Base-by-base conservation (phyloP, 257 asterid genomes). In the Rehmannia glutinosa region DNA sequence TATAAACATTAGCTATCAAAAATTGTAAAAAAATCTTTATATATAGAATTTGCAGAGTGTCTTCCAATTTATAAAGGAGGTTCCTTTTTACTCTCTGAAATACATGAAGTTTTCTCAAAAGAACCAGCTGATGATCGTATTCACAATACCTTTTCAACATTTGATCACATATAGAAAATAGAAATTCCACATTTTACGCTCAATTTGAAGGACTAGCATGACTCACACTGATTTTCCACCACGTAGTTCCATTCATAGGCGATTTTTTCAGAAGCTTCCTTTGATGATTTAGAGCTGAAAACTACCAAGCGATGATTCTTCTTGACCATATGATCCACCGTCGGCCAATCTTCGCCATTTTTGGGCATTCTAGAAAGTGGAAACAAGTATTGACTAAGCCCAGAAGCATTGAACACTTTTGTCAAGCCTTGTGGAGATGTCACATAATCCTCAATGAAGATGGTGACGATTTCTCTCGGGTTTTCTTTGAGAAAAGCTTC, bases 191-290 rank as follows among this genome's bases (percentile, higher is more conserved):
- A 56, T 10, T 19, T 23, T 33, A 11, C 23, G 41, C 45, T 50
- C 12, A 4, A 58, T 19, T 43, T n/a, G 38, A 68, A 54, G 38
- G 64, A 62, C 23, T 12, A 42, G 39, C 20, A 64, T 16, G 55
- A 77, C 95, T 83, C 58, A 92, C 98, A 89, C 49, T 89, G 97
- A 74, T 69, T 92, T 76, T 92, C 98, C 16, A 92, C 96, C 6
- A 92, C 91, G 43, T 81, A 92, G 78, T 79, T 83, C 98, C 98
- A 92, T 62, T 83, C 85, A 20, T 87, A 89, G 16, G 98, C 97
- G 54, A 92, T 86, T 41, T 75, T 81, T 54, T 92, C 96, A 2
- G 91, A 71, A 17, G 77, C 82, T 62, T 92, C 95, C 78, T 87
- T 92, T 2, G 88, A 64, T 19, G 74, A 43, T 42, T 66, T 69